Evolutionary conservation across 768 basidiomycete species (phyloP), one percentile per base, ranked within the genome.

Genomic region (Termitomyces sp.): DNA sequence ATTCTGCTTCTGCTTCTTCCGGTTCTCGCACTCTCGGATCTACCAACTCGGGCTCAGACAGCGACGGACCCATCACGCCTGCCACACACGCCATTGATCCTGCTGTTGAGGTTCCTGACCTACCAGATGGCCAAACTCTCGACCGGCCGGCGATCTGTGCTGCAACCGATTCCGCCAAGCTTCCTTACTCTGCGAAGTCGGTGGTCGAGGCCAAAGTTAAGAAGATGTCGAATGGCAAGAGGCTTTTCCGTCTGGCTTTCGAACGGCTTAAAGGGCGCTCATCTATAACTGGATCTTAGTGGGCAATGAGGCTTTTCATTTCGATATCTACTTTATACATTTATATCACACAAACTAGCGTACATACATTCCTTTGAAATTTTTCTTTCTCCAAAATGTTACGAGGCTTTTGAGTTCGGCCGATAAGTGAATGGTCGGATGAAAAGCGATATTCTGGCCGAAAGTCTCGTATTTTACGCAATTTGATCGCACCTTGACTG

Each of bases 61-160:
- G 76, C 56, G 72, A 71, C 54, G 79, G 78, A 31, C 81, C 79
- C 26, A 73, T 78, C 57, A 84, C 82, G 12, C 81, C 81, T 46
- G 74, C 72, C 41, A 75, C 76, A 15, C 65, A 69, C 51, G 65
- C 81, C 18, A 62, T 70, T 10, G 76, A 78, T 49, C 76, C 76
- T 37, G 68, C 69, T 36, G 66, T 76, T 46, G 76, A 75, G 34
- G 72, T 80, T 54, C 75, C 76, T 39, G 80, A 78, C 48, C 69
- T 80, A 10, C 62, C 71, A 15, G 74, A 73, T 45, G 77, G 70
- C 39, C 68, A 74, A 54, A 71, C 68, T 48, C 66, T 77, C 26
- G 72, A 67, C 48, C 65, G 70, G 56, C 64, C 45, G 59, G 60
- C 39, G 47, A 65, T 42, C 22, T 55, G 51, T 8, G n/a, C 22